Base-by-base conservation (phyloP, 345 rosid species). In the Gynandropsis gynandra region DNA sequence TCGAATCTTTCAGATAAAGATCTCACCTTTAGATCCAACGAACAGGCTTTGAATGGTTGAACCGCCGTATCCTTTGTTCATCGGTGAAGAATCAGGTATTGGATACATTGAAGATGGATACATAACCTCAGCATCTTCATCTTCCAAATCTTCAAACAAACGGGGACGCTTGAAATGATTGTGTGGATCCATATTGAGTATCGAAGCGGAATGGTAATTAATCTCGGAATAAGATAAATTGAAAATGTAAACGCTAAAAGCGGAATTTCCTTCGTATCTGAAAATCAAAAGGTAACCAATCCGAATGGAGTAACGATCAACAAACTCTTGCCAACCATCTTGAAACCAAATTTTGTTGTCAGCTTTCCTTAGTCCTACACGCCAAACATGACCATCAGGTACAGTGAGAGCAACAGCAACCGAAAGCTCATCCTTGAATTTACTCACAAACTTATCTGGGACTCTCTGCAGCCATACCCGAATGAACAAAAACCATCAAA, bases 271-370 rank as follows among this genome's bases (percentile, higher is more conserved):
- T 75, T 85, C 89, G 35, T 88, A 88, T 85, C 83, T 77, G 72
- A 85, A 88, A 45, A 82, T 65, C 65, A 88, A 58, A 71, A 88
- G 71, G 73, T 77, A 87, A 39, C 97, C 95, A 65, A 77, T 67
- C 52, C 78, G 75, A 33, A 88, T 82, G 37, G 73, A 63, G 70
- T 78, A 82, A 21, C 83, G 82, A 48, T 85, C 89, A 16, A 88
- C 77, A 64, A 88, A 85, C 61, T 80, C 87, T 64, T 77, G 85
- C 97, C 95, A 88, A 45, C 84, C 87, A 37, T 82, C 84, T 62
- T 72, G 72, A 60, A 88, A 82, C 95, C 92, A 88, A 47, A 78
- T 60, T 69, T 77, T 85, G 72, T 76, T 72, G 21, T 82, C 82
- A 46, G 62, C 69, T 79, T 78, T 88, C 64, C 65, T 72, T 56